Base-by-base conservation (phyloP, 208 protist genomes). In the Borovskyia barvae region DNA sequence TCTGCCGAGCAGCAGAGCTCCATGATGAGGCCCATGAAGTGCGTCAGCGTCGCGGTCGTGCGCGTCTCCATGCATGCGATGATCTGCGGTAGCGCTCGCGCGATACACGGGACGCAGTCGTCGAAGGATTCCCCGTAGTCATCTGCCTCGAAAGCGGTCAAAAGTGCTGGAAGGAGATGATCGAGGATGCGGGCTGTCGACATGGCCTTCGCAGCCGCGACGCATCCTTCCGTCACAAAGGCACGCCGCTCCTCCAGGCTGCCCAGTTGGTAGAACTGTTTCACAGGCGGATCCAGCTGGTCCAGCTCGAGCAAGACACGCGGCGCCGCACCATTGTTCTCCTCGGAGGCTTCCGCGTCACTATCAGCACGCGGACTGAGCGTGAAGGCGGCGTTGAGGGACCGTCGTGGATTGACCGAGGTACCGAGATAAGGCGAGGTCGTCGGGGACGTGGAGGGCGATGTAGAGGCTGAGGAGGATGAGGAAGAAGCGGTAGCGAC, bases 21-120 rank as follows among this genome's bases (percentile, higher is more conserved):
- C 80, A 87, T 85, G 62, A 91, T 85, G 57, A 91, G 77, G 7
- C 80, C 80, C 52, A 87, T 72, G 66, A 91, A 85, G 69, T 80
- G 72, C 5, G 66, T 62, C 47, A 91, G 65, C 30, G 72, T 63
- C 35, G 71, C 60, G 17, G 72, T 73, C 4, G 59, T 60, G 29
- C 61, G 53, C 5, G 42, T 51, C 3, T 68, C 62, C 46, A 80
- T 68, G 46, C 64, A 64, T 24, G 57, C 55, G n/a, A 92, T 51
- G 7, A 92, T 60, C 24, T 73, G 55, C 32, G 85, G 81, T 46
- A 92, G 59, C 24, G 76, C 53, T 6, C 53, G 37, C 17, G 77
- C 78, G 39, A 89, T 83, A 36, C 68, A 42, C 25, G 55, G 67
- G n/a, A 66, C 61, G 32, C 79, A 85, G 71, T 87, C 70, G 20